Conservation (phyloP, 257 asterid genomes). For the Plantago ovata region DNA sequence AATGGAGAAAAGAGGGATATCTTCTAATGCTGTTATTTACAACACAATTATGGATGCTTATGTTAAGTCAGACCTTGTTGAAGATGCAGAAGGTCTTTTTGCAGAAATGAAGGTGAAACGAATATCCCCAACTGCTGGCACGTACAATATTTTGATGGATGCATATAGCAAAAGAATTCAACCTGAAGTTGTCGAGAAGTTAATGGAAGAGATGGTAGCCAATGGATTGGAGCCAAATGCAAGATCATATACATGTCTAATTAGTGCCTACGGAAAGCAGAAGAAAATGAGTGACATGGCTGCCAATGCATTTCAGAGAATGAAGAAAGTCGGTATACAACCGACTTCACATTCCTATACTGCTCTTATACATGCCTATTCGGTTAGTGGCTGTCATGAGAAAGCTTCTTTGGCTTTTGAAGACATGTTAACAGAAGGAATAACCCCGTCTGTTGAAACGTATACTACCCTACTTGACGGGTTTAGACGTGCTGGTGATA, state of each 20-base stretch:
- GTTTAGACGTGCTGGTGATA: conserved; percentile 82
- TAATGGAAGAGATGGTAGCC: conserved; percentile 73
- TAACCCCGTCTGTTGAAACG: conserved; percentile 78
- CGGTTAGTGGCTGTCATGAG: conserved; percentile 78
- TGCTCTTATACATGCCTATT: conserved; percentile 83
- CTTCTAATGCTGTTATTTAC: conserved; percentile 69
- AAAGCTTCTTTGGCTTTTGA: conserved; percentile 70
- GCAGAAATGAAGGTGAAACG: conserved; percentile 75
- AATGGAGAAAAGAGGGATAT: conserved; percentile 73
- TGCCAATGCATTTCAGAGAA: conserved; percentile 77
- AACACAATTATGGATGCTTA: conserved; percentile 86
- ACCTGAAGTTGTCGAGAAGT: conserved; percentile 77
- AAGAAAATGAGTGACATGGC: conserved; percentile 85
- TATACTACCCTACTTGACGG: conserved; percentile 85
- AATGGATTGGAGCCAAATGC: conserved; percentile 66
- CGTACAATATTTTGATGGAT: conserved; percentile 82
- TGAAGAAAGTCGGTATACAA: conserved; percentile 74
- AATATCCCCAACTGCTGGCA: conserved; percentile 59
- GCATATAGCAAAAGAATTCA: conserved; percentile 86
- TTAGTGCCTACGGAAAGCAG: conserved; percentile 86
- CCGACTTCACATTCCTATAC: conserved; percentile 90
- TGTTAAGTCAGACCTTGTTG: conserved; percentile 63
- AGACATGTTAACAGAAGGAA: conserved; percentile 66
- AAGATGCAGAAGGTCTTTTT: conserved; percentile 90
- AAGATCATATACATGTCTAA: conserved; percentile 77